A percentile compares a stretch with the other conserved stretches of the same genome.
Evolutionary conservation across 108 stramenopile genomes (phyloP).

Genomic region (Aurantiochytrium sp.): DNA sequence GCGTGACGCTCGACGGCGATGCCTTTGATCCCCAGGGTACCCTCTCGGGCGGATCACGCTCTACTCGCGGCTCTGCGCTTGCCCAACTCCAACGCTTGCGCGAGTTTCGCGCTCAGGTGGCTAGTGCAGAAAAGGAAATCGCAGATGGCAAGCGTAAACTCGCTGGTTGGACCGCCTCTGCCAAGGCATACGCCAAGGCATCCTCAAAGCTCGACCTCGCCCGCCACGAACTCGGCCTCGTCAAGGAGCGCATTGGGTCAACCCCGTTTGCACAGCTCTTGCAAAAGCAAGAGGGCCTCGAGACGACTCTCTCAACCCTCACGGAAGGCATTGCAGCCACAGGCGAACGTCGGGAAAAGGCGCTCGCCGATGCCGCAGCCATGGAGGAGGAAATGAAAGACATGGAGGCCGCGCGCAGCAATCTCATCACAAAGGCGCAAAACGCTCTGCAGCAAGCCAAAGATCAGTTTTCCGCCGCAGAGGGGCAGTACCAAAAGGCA

Average conservation of each 20-base stretch:
- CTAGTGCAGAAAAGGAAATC: slow-evolving; percentile 41
- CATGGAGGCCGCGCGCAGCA: slow-evolving; percentile 68
- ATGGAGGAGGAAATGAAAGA: slow-evolving; percentile 70
- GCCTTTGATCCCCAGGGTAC: slow-evolving; percentile 94
- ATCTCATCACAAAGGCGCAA: slow-evolving; percentile 62
- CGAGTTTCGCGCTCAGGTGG: slow-evolving; percentile 45
- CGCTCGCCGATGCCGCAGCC: slow-evolving; percentile 62
- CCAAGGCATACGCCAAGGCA: slow-evolving; percentile 54
- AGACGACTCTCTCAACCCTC: slow-evolving; percentile 5
- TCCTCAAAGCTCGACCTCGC: slow-evolving; percentile 62
- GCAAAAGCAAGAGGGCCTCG: background rate
- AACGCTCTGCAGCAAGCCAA: slow-evolving; percentile 59
- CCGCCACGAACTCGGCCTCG: slow-evolving; percentile 56
- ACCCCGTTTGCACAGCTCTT: slow-evolving; percentile 69
- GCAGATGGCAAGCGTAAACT: slow-evolving; percentile 44
- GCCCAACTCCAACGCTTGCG: slow-evolving; percentile 59
- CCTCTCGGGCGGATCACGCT: slow-evolving; percentile 80
- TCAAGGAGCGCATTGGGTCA: slow-evolving; percentile 50
- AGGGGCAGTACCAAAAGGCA: slow-evolving; percentile 58
- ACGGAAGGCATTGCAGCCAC: slow-evolving; percentile 49
- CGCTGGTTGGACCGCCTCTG: slow-evolving; percentile 43
- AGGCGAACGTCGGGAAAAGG: slow-evolving; percentile 59
- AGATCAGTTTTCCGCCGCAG: slow-evolving; percentile 65
- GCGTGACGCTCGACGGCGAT: slow-evolving; percentile 92
- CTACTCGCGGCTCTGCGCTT: slow-evolving; percentile 62